Percentiles rank a stretch among this genome's conserved stretches.
Evolutionary conservation across 2,329 filamentous ascomycete species (phyloP).

Genomic region (Trichoderma gracile): DNA sequence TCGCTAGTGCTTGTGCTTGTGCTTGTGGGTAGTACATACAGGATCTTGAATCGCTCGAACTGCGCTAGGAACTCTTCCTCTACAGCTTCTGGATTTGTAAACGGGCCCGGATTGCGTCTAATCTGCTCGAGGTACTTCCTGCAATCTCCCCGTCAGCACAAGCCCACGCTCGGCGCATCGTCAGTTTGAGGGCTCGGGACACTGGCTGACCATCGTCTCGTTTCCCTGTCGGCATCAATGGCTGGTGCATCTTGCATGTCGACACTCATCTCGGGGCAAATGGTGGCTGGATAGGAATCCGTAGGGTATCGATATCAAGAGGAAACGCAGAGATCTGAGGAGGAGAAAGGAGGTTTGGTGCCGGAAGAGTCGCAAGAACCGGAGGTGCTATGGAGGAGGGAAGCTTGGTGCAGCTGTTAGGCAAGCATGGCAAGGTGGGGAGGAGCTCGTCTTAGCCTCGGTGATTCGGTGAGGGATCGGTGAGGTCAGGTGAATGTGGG

Average conservation of each 20-base stretch:
- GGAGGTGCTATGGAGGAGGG: neutral
- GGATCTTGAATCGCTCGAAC: conserved; percentile 71
- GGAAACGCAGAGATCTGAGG: neutral
- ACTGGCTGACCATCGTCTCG: conserved; percentile 40
- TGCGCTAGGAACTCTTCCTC: conserved; percentile 54
- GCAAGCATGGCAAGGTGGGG: neutral
- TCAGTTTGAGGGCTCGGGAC: neutral
- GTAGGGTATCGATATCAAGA: neutral
- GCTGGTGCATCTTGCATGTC: conserved; percentile 27
- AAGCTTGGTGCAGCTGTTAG: conserved; percentile 15
- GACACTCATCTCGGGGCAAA: conserved; percentile 32
- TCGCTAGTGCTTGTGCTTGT: neutral
- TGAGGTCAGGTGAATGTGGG: conserved; percentile 40
- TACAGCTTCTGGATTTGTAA: conserved; percentile 65
- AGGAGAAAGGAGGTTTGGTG: neutral
- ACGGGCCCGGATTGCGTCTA: conserved; percentile 74
- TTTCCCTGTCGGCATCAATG: conserved; percentile 31
- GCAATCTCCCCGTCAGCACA: conserved; percentile 28
- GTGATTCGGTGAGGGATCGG: conserved; percentile 34
- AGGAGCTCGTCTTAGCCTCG: conserved; percentile 3
- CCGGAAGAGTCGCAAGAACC: neutral
- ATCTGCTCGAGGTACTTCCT: conserved; percentile 86
- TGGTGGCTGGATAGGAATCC: neutral
- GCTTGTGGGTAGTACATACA: conserved; percentile 53
- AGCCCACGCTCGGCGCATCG: conserved; percentile 8